A percentile compares a stretch with the other conserved stretches of the same genome.
Conservation (phyloP, 192 early-diverging fungal species). For the Rhizophagus clarus region DNA sequence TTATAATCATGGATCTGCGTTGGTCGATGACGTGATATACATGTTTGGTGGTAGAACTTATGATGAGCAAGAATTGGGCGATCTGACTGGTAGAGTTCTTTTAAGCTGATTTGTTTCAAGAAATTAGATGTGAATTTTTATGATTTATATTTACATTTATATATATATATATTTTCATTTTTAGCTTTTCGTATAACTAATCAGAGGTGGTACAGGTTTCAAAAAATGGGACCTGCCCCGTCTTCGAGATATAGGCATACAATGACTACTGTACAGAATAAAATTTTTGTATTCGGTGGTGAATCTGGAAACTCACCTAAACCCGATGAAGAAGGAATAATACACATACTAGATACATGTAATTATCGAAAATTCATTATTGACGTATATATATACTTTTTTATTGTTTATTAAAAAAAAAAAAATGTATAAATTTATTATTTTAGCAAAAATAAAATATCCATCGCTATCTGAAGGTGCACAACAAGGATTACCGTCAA, state of each 20-base stretch:
- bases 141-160: no score
- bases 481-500: background rate
- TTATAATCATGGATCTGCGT: constrained; percentile 35
- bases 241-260: constrained; percentile 45
- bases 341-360: constrained; percentile 56
- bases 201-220: constrained; percentile 54
- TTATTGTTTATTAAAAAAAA: no score
- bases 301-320: constrained; percentile 45
- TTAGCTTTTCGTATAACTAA: constrained; percentile 34
- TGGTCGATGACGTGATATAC: constrained; percentile 55
- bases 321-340: constrained; percentile 43
- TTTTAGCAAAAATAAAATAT: constrained; percentile 53
- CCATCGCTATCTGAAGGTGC: background rate
- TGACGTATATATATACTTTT: no score
- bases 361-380: constrained; percentile 30
- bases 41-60: constrained; percentile 53
- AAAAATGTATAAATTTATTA: background rate
- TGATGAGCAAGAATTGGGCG: constrained; percentile 47
- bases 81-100: constrained; percentile 40
- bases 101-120: no score
- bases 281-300: constrained; percentile 57
- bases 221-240: constrained; percentile 49
- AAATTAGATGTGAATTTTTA: no score
- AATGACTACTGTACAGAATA: constrained; percentile 47
- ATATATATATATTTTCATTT: background rate